Evolutionary conservation across 1,284 basidiomycete genomes (phyloP).

Genomic region (Ganoderma boninense): DNA sequence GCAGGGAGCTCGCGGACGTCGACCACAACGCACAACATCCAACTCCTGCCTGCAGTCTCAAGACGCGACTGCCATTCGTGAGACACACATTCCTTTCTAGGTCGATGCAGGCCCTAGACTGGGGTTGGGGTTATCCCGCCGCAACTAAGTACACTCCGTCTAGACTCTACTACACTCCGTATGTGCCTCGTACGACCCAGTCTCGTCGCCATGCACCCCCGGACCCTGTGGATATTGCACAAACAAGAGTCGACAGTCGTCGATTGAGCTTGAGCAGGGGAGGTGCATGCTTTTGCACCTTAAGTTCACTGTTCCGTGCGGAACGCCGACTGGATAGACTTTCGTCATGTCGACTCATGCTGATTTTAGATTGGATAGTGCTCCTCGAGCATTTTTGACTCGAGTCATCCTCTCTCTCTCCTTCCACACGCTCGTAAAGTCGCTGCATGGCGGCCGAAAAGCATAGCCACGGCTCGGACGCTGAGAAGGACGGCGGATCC

Average conservation of each 20-base stretch:
- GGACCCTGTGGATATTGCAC: not conserved
- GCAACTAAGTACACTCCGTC: too few relatives aligned
- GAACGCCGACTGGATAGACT: not conserved
- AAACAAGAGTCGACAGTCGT: not conserved
- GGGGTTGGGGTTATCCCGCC: not conserved
- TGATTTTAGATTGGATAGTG: not conserved
- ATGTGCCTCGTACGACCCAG: not conserved
- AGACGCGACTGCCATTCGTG: not conserved
- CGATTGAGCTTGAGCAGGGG: not conserved
- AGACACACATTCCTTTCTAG: conserved; percentile 5
- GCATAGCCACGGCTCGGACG: conserved; percentile 9
- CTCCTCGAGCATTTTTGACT: not conserved
- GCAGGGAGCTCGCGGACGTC: conserved; percentile 17
- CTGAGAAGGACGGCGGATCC: conserved; percentile 31
- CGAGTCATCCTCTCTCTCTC: not conserved
- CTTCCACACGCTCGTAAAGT: too few relatives aligned
- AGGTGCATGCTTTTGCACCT: not conserved
- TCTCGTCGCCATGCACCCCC: not conserved
- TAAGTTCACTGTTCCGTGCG: not conserved
- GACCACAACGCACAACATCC: conserved; percentile 9
- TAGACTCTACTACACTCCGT: too few relatives aligned
- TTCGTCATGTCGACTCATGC: not conserved
- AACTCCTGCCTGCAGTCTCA: not conserved
- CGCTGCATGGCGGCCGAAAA: not conserved
- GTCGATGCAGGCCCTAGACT: not conserved